Evolutionary conservation across 176 grass and related monocot genomes (phyloP).

Genomic region (Elymus sibiricus): DNA sequence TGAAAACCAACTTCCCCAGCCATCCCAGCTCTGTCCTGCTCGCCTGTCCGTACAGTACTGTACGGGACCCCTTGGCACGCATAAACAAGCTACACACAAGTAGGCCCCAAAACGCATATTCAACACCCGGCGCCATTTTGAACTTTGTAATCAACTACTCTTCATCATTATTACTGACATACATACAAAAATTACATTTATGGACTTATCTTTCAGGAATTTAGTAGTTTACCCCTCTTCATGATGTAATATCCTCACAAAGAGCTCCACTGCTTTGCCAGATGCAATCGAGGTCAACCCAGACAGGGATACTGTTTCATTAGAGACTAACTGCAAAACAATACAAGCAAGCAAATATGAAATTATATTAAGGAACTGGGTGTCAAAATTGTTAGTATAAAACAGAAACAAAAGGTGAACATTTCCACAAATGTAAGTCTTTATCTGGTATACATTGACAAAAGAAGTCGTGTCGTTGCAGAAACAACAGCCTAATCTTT

Average conservation of each 20-base stretch:
- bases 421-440: neutral
- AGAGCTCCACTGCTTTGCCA: constrained; percentile 72
- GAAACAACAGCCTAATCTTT: constrained; percentile 82
- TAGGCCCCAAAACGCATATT: too few species aligned
- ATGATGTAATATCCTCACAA: constrained; percentile 84
- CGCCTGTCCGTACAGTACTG: too few species aligned
- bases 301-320: constrained; percentile 52
- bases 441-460: constrained; percentile 44
- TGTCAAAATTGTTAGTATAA: neutral
- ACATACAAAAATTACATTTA: neutral
- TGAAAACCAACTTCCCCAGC: too few species aligned
- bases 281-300: constrained; percentile 81
- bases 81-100: too few species aligned
- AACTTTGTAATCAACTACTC: neutral
- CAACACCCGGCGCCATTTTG: too few species aligned
- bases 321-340: constrained; percentile 43
- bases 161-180: neutral
- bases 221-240: constrained; percentile 47
- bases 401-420: neutral
- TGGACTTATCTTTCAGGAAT: constrained; percentile 3
- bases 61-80: too few species aligned
- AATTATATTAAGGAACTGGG: neutral
- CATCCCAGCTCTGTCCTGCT: too few species aligned
- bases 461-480: constrained; percentile 53
- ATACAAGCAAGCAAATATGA: neutral